Base-by-base conservation (phyloP, 2,329 filamentous ascomycete genomes). In the Xylariaceae sp. region DNA sequence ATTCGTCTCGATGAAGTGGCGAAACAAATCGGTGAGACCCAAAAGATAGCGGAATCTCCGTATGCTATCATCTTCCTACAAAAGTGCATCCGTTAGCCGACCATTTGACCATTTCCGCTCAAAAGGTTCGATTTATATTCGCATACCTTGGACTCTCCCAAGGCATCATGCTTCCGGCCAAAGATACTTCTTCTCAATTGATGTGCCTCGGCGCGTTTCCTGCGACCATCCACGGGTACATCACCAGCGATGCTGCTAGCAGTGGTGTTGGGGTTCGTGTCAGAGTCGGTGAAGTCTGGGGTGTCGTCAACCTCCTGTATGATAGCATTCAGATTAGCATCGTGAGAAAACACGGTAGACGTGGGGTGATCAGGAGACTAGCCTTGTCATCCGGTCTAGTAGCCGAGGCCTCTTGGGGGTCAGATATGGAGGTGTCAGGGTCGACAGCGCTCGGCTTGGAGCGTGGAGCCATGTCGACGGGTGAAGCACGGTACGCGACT, bases 1-100 rank as follows among this genome's bases (percentile, higher is more conserved):
- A 71, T 97, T 99, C 7, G 92, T 91, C 72, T 97, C 92, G 76
- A 99, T 99, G 75, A 99, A 99, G 76, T 99, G 94, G 65, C 95
- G 91, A 79, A 99, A 99, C 17, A 99, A 81, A 71, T 99, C 94
- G 13, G 94, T 99, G 55, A 99, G 80, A 30, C 95, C 95, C 11
- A 99, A 83, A 1, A 99, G 83, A 73, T 99, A 99, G 64, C 92
- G 88, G 73, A 99, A 99, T 72, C 94, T 84, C 67, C 93, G 86
- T 71, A 97, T 90, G 0, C 91, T 95, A 71, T 97, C 93, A 80
- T 97, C 90, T 78, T 97, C 93, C 90, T 70, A 52, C 56, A 52
- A 18, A 56, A 35, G n/a, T 18, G 35, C 48, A 7, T 44, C 39
- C 35, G 50, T 67, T 58, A 69, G 64, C 34, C 55, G 13, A 93